Evolutionary conservation across 1,284 basidiomycete species (phyloP), one percentile per base, ranked within the genome.

Genomic region (Marasmius fiardii): DNA sequence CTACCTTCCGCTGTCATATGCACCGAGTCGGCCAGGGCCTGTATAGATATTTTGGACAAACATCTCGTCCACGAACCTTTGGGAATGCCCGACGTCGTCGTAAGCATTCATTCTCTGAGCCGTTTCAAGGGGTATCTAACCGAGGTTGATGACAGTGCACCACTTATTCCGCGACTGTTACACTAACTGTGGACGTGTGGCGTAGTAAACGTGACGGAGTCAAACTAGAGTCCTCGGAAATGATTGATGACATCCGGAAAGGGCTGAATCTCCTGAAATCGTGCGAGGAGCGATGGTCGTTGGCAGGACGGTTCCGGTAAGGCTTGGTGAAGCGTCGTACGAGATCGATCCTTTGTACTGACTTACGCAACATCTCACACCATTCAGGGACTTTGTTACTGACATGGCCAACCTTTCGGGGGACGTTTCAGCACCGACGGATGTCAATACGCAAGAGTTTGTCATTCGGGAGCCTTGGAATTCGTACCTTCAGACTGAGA

Each of bases 1-100:
- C 49, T 55, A 12, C 31, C 54, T 33, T 50, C 54, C 14, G 23
- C 41, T 20, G 45, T 24, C 4, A 51, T 50, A n/a, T 55, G 54
- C 39, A 20, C 54, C 11, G 39, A 55, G 16, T 44, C 54, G 6
- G 54, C 54, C 8, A 3, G 35, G 39, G 18, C 24, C 11, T 55
- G 54, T 26, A 41, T 47, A 31, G 26, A 55, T 28, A 37, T 55
- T 24, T 10, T 55, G 2, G 47, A 55, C 21, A 16, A 7, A 8
- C 54, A 55, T 33, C 26, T 49, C 14, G 26, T 12, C 1, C 16
- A 49, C 7, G 47, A 26, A 7, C 47, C 26, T 12, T 20, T 49
- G 18, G 47, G 47, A n/a, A 49, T 49, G 47, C 47, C 47, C 20
- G 24, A 49, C 12, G 28, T 26, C 4, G 16, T 49, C 28, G 47